Base-by-base conservation (phyloP, 192 early-diverging fungal genomes). In the Rhizoclosmatium sp. region DNA sequence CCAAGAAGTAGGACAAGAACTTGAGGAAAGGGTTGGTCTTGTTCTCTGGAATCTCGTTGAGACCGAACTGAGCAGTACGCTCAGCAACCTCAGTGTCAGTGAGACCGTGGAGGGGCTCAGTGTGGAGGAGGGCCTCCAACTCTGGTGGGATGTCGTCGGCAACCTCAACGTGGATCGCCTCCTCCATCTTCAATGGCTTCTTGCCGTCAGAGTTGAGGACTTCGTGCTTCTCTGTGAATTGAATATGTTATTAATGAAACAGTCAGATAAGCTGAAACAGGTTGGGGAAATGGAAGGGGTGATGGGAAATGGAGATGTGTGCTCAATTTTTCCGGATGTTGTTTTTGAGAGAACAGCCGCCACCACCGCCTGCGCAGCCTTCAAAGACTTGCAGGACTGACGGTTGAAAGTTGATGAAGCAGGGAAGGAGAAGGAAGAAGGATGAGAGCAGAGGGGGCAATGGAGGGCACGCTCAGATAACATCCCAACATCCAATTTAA, bases 1-100 rank as follows among this genome's bases (percentile, higher is more conserved):
- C 96, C 5, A 89, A 90, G 78, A 97, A 97, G 83, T 95, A 97
- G 10, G 87, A 84, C 41, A 95, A 85, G 78, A 97, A 96, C 83
- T 96, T 95, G 62, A 97, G 82, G 23, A 95, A 80, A 3, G 93
- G 93, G 82, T 94, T 97, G 7, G 89, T 92, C 83, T 94, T 95
- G 66, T 90, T 87, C 82, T 98, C 96, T 1, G 93, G 87, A 58
- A 87, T 84, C 60, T 87, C 82, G 81, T 97, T 97, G 61, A 79
- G 82, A 76, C 96, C 96, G 75, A 94, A 97, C 68, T 88, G 78
- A 41, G 78, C 87, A 3, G 90, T 81, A 61, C 96, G 93, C 79
- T 92, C 91, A 16, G 79, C 82, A 19, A 90, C 93, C 86, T 97
- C 93, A 16, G 83, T 85, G 14, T 90, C 78, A 10, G 93, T 90